These are phyloP conservation scores for Sporopachydermia quercuum DNA, from an alignment of 805 yeast species.

Conservation along the genomic window DNA sequence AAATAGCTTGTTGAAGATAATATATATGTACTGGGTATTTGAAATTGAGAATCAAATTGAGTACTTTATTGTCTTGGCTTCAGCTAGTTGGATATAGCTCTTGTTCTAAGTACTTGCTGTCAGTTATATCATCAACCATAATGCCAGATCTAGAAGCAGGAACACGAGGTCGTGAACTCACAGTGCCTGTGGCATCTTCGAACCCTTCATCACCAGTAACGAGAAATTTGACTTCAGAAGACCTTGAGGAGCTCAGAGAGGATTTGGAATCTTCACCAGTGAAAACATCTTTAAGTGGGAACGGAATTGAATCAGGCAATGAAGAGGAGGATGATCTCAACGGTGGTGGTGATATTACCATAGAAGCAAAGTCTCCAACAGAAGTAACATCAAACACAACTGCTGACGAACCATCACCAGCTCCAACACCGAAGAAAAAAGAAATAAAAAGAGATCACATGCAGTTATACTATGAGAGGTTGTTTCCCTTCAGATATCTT, in stretches of 20 bases:
- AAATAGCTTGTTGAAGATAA: no score
- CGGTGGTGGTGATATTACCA: not conserved
- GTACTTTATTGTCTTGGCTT: no score
- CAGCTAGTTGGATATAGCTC: no score
- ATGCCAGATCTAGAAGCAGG: slow-evolving; percentile 1
- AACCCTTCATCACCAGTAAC: slow-evolving; percentile 14
- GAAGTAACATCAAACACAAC: slow-evolving; percentile 14
- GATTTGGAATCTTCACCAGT: not conserved
- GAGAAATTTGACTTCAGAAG: slow-evolving; percentile 10
- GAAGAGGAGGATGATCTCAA: not conserved
- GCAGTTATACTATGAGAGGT: slow-evolving; percentile 51
- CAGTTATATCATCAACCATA: no score
- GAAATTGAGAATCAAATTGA: no score
- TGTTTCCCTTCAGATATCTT: slow-evolving; percentile 66
- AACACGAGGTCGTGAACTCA: slow-evolving; percentile 6
- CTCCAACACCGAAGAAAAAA: not conserved
- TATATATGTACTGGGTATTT: no score
- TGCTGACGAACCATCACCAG: slow-evolving; percentile 28
- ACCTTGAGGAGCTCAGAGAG: not conserved
- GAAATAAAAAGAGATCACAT: slow-evolving; percentile 30
- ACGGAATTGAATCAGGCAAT: not conserved
- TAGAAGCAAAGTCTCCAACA: slow-evolving; percentile 10
- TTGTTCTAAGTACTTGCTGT: no score
- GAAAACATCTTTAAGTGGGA: not conserved
- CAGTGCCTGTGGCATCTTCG: slow-evolving; percentile 10